Conservation (phyloP, 2,329 filamentous ascomycete species). For the Fusarium verticillioides region DNA sequence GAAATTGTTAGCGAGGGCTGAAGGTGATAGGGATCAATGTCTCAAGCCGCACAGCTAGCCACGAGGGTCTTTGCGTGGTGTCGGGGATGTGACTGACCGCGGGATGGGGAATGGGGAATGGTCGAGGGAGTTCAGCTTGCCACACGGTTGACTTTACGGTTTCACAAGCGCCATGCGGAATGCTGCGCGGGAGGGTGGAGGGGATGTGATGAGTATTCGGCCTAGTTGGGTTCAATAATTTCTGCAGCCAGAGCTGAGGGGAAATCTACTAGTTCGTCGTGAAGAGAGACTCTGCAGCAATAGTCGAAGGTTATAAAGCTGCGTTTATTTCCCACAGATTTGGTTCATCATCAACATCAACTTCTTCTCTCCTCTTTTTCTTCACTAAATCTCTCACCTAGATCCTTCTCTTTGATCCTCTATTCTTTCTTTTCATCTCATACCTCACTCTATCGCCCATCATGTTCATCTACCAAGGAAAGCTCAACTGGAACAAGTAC, state of each 20-base stretch:
- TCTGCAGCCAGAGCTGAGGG: background rate
- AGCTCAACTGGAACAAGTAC: rapidly evolving
- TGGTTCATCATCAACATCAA: rapidly evolving
- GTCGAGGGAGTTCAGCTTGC: background rate
- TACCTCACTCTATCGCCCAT: background rate
- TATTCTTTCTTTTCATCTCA: background rate
- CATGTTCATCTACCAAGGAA: background rate
- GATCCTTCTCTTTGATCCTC: no score
- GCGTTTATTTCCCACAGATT: rapidly evolving
- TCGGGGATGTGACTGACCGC: background rate
- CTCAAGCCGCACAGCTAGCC: background rate
- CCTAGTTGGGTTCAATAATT: background rate
- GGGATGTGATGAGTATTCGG: background rate
- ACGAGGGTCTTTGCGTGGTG: background rate
- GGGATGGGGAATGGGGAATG: background rate
- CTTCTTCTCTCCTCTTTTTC: background rate
- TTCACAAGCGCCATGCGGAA: background rate
- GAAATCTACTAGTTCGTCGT: rapidly evolving
- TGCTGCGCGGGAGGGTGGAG: background rate
- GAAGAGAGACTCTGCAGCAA: background rate
- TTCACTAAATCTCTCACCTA: no score
- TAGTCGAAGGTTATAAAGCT: rapidly evolving
- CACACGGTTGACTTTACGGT: background rate
- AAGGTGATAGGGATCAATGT: background rate
- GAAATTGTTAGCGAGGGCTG: background rate